Evolutionary conservation across 345 rosid genomes (phyloP).

Genomic region (Jatropha curcas): DNA sequence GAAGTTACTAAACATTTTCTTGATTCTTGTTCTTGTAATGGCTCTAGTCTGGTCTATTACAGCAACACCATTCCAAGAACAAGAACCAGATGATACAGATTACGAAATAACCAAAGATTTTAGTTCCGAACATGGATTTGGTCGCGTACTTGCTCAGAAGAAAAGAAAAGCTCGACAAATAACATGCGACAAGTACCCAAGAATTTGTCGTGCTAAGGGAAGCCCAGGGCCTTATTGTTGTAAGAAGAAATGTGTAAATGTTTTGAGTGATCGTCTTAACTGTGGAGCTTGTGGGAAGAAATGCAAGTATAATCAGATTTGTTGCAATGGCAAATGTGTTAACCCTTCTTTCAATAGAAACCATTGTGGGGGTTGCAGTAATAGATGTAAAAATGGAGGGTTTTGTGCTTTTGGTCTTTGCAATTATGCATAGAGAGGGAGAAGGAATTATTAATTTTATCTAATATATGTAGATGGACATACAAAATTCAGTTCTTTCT

Average conservation of each 20-base stretch:
- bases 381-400: slow-evolving; percentile 31
- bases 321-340: slow-evolving; percentile 44
- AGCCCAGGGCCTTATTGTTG: slow-evolving; percentile 42
- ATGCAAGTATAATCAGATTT: slow-evolving; percentile 41
- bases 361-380: slow-evolving; percentile 38
- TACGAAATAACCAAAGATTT: neutral
- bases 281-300: slow-evolving; percentile 46
- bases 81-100: neutral
- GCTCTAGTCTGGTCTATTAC: neutral
- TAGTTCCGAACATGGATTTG: neutral
- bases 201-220: slow-evolving; percentile 28
- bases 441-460: too few relatives aligned
- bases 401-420: slow-evolving; percentile 41
- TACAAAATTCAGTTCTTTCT: too few relatives aligned
- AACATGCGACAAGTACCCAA: slow-evolving; percentile 24
- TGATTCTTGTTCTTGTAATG: slow-evolving; percentile 1
- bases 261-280: slow-evolving; percentile 24
- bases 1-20: slow-evolving; percentile 5
- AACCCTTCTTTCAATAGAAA: slow-evolving; percentile 29
- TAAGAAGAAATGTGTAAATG: slow-evolving; percentile 36
- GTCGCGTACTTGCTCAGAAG: slow-evolving; percentile 6
- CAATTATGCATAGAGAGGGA: slow-evolving; percentile 30
- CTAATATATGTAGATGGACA: too few relatives aligned
- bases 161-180: neutral
- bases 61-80: neutral